A percentile compares a stretch with the other conserved stretches of the same genome.
Conservation (phyloP, 108 stramenopile species). For the Nannochloropsis gaditana region DNA sequence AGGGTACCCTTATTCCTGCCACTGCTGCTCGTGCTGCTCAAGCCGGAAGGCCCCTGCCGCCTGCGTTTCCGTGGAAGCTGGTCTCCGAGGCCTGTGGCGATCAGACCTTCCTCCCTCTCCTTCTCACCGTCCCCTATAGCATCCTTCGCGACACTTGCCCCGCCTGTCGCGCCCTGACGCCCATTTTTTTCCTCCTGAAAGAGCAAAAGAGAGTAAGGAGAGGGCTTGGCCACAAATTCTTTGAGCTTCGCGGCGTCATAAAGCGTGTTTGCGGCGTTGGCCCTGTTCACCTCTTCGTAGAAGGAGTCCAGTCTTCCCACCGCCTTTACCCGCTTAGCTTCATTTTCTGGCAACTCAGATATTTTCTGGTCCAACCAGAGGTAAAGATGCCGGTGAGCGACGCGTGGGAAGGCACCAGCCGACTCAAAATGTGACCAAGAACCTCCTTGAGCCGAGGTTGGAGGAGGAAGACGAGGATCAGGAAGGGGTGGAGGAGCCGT, state of each 20-base stretch:
- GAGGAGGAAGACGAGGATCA: background rate
- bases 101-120: too few relatives aligned
- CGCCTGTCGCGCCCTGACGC: background rate
- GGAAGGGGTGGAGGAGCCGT: background rate
- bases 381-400: conserved; percentile 19
- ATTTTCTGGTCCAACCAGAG: background rate
- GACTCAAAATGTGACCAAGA: background rate
- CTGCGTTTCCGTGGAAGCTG: background rate
- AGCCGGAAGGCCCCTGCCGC: background rate
- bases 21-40: background rate
- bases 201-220: background rate
- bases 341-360: conserved; percentile 13
- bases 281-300: background rate
- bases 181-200: background rate
- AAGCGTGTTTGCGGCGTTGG: background rate
- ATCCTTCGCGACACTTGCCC: background rate
- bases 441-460: background rate
- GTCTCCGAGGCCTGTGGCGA: background rate
- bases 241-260: background rate
- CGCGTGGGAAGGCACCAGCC: background rate
- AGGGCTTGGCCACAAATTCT: conserved; percentile 12
- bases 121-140: background rate
- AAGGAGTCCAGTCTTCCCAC: background rate
- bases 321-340: background rate
- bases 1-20: background rate